phyloP scores from a whole-genome alignment of 345 rosid genomes.

The Citrus inodora region DNA sequence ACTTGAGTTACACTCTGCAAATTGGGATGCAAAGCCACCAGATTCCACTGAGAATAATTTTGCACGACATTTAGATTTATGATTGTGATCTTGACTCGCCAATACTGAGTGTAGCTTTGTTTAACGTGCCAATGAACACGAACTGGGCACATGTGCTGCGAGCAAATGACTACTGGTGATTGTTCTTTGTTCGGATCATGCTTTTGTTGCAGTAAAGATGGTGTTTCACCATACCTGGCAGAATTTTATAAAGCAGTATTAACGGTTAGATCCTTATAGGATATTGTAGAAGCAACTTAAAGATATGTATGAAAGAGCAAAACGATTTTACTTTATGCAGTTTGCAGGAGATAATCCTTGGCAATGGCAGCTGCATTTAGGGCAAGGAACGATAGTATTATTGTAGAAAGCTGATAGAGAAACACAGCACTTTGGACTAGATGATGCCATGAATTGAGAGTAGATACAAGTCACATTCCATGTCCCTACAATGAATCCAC shows the following conservation, averaged over 20 bases:
- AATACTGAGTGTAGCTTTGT: slow-evolving; percentile 64
- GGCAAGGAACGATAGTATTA: slow-evolving; percentile 63
- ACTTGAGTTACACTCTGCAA: slow-evolving; percentile 47
- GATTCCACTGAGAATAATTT: slow-evolving; percentile 74
- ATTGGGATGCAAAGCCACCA: slow-evolving; percentile 82
- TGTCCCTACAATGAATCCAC: slow-evolving; percentile 41
- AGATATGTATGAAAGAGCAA: background rate
- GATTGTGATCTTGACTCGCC: slow-evolving; percentile 77
- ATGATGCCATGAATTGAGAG: slow-evolving; percentile 61
- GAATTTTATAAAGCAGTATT: background rate
- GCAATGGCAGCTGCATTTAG: slow-evolving; percentile 73
- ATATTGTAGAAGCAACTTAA: too few relatives aligned
- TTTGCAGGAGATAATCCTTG: slow-evolving; percentile 33
- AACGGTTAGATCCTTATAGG: too few relatives aligned
- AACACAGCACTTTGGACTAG: slow-evolving; percentile 77
- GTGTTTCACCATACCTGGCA: slow-evolving; percentile 42
- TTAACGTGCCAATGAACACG: slow-evolving; percentile 90
- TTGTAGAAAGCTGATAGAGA: slow-evolving; percentile 78
- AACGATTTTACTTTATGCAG: slow-evolving; percentile 48
- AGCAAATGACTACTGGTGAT: slow-evolving; percentile 48
- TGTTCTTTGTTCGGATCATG: slow-evolving; percentile 37
- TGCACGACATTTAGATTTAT: slow-evolving; percentile 53
- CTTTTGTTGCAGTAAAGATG: slow-evolving; percentile 35
- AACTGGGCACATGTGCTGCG: slow-evolving; percentile 76
- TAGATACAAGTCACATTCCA: slow-evolving; percentile 71